Base-by-base conservation (phyloP, 805 yeast genomes). In the Kazachstania bromeliacearum region DNA sequence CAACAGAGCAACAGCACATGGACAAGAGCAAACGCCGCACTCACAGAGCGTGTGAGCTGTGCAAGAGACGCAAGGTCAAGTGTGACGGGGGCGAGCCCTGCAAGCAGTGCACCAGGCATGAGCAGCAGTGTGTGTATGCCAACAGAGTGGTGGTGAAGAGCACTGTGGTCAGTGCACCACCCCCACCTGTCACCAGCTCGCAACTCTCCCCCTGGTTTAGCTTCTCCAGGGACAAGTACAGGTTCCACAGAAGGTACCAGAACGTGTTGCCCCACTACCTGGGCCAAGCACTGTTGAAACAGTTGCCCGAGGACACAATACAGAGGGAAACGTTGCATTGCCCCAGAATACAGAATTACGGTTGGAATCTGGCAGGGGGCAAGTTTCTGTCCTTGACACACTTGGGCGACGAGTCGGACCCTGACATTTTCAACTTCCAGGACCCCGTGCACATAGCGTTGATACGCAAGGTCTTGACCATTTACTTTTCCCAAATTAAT, bases 281-380 rank as follows among this genome's bases (percentile, higher is more conserved):
- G 29, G 70, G 72, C 18, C 38, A 46, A 5, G 43, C 53, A 15
- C 41, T 57, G 9, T 42, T 64, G 39, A 54, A 54, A 39, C 44
- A 57, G 8, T 43, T 60, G 25, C 55, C 73, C 7, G 44, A 59
- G 7, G 55, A 55, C 5, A 60, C 62, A 13, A 55, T 58, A 38
- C 54, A 57, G 32, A 13, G 34, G 5, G 44, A 52, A 16, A 48
- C 57, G 12, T 60, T 73, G 10, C 46, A 55, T 9, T 41, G 70
- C n/a, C 81, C 81, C 4, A 53, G 81, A 31, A 59, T 66, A n/a
- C 79, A 77, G 48, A 70, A 66, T 34, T 77, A 72, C 46, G 81
- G 79, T 12, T 77, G 82, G 81, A 77, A 77, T 49, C 59, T 75
- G 71, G 61, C 70, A n/a, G 82, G 82, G 1, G 66, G 66, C 20